A percentile compares a stretch with the other conserved stretches of the same genome.
Conservation (phyloP, 2,329 filamentous ascomycete species). For the Pseudogymnoascus sp. region DNA sequence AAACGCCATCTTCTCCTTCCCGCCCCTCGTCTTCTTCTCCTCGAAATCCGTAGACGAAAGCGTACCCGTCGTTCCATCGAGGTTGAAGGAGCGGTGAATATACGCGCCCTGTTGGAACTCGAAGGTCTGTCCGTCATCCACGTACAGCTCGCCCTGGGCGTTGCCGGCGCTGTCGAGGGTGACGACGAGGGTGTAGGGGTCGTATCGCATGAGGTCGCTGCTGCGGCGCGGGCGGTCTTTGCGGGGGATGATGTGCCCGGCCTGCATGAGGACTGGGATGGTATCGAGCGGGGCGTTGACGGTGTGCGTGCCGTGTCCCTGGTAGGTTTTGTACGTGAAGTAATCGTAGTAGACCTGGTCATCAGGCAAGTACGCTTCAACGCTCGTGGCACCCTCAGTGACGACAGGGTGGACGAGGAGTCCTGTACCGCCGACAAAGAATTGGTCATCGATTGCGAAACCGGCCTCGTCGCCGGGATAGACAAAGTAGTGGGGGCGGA, state of each 20-base stretch:
- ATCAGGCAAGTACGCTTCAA: slow-evolving; percentile 82
- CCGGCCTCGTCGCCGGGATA: slow-evolving; percentile 79
- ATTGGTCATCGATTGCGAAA: slow-evolving; percentile 86
- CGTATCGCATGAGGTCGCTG: slow-evolving; percentile 81
- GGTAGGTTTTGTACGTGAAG: slow-evolving; percentile 73
- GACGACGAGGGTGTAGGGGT: slow-evolving; percentile 89
- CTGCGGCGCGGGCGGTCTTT: slow-evolving; percentile 83
- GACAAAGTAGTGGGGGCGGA: slow-evolving; percentile 88
- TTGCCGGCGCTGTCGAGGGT: slow-evolving; percentile 60
- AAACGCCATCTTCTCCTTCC: slow-evolving; percentile 54
- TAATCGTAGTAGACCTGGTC: slow-evolving; percentile 92
- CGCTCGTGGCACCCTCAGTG: slow-evolving; percentile 62
- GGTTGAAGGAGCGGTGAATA: slow-evolving; percentile 75
- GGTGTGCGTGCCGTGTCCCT: slow-evolving; percentile 61
- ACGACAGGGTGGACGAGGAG: slow-evolving; percentile 89
- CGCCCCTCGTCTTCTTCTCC: slow-evolving; percentile 35
- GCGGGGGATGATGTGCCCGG: slow-evolving; percentile 84
- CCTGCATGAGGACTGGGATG: slow-evolving; percentile 85
- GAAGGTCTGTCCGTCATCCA: slow-evolving; percentile 90
- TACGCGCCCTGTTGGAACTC: slow-evolving; percentile 80
- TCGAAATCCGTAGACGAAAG: slow-evolving; percentile 65
- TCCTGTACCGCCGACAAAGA: slow-evolving; percentile 83
- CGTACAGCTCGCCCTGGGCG: slow-evolving; percentile 76
- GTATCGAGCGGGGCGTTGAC: slow-evolving; percentile 75
- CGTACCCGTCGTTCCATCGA: slow-evolving; percentile 43